Percentiles rank a stretch among this genome's conserved stretches.
phyloP scores from a whole-genome alignment of 345 rosid species.

The Aquilaria malaccensis region DNA sequence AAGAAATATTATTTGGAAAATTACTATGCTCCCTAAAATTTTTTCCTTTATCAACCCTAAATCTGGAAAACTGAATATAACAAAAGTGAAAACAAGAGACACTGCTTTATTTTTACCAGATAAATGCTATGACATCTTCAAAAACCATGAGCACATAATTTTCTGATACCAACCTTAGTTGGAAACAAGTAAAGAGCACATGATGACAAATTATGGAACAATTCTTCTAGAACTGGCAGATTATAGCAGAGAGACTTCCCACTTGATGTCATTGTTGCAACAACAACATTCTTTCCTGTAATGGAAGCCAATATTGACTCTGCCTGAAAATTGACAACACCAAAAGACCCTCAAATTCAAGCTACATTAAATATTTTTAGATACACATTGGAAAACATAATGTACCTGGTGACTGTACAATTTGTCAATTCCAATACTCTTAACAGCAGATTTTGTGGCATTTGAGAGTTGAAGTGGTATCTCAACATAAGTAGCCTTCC shows the following conservation, averaged over 20 bases:
- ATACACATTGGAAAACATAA: conserved; percentile 6
- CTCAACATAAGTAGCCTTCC: conserved; percentile 46
- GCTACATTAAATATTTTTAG: too few relatives aligned
- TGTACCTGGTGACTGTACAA: conserved; percentile 88
- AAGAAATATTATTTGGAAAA: conserved; percentile 10
- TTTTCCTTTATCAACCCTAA: not conserved
- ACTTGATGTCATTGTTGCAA: conserved; percentile 95
- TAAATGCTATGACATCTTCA: not conserved
- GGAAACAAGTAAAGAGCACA: conserved; percentile 95
- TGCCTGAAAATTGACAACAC: conserved; percentile 36
- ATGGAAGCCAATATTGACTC: conserved; percentile 74
- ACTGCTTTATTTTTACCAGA: not conserved
- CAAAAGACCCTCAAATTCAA: too few relatives aligned
- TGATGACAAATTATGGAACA: conserved; percentile 51
- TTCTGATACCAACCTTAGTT: conserved; percentile 55
- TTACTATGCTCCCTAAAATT: not conserved
- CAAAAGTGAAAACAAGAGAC: not conserved
- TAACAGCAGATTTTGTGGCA: conserved; percentile 51
- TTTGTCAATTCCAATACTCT: conserved; percentile 55
- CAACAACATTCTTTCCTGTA: conserved; percentile 69
- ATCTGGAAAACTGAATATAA: conserved; percentile 2
- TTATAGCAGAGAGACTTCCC: conserved; percentile 99
- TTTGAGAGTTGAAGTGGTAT: conserved; percentile 60
- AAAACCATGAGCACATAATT: conserved; percentile 2
- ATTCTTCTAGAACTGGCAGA: conserved; percentile 77